These are phyloP conservation scores for Luffa acutangula DNA, from an alignment of 306 rosid genomes.

Conservation along the genomic window DNA sequence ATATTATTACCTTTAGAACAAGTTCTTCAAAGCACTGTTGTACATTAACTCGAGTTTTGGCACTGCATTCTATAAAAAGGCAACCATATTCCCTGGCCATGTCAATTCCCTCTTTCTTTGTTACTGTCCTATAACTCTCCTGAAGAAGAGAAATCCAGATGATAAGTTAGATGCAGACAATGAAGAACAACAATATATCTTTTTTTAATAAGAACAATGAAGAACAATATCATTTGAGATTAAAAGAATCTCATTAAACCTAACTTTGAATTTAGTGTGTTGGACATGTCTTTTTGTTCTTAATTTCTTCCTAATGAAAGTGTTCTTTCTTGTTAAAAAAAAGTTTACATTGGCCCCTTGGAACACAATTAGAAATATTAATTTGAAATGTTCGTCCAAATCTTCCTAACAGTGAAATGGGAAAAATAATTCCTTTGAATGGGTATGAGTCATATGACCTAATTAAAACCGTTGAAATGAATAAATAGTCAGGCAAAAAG, in stretches of 20 bases:
- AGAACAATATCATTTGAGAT: not conserved
- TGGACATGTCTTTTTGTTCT: not conserved
- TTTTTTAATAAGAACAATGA: too few relatives aligned
- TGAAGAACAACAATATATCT: not conserved
- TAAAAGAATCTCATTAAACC: not conserved
- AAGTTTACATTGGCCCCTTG: not conserved
- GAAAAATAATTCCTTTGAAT: not conserved
- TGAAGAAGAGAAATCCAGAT: slow-evolving; percentile 21
- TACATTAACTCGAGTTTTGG: slow-evolving; percentile 91
- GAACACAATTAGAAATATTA: not conserved
- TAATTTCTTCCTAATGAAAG: not conserved
- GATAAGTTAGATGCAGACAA: not conserved
- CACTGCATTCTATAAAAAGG: slow-evolving; percentile 89
- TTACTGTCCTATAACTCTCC: slow-evolving; percentile 76
- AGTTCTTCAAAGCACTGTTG: slow-evolving; percentile 97
- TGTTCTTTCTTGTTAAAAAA: not conserved
- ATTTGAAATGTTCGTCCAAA: not conserved
- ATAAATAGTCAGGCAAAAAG: not conserved
- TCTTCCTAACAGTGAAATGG: not conserved
- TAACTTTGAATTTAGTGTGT: not conserved
- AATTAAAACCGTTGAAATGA: not conserved
- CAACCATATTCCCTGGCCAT: slow-evolving; percentile 91
- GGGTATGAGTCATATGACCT: not conserved
- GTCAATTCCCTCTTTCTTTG: slow-evolving; percentile 84
- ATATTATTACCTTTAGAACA: slow-evolving; percentile 61